phyloP scores from a whole-genome alignment of 2,329 filamentous ascomycete genomes.

The Trichoderma lentiforme region DNA sequence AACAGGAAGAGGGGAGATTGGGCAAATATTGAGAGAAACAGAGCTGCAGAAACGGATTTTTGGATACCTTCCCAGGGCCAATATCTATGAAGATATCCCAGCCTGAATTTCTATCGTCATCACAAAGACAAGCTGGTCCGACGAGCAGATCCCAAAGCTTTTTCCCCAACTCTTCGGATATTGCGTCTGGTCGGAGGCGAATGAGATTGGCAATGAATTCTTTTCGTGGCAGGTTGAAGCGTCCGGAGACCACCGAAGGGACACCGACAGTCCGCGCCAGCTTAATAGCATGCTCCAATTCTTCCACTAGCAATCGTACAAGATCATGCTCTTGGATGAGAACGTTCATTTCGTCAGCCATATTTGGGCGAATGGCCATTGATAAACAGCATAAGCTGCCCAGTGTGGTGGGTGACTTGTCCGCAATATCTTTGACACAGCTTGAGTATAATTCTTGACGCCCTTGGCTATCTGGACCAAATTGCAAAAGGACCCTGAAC shows the following conservation, averaged over 20 bases:
- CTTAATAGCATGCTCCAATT: slow-evolving; percentile 55
- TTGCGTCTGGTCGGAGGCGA: slow-evolving; percentile 55
- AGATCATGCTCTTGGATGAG: slow-evolving; percentile 61
- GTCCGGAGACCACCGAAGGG: slow-evolving; percentile 44
- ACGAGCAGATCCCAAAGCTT: slow-evolving; percentile 72
- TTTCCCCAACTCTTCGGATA: slow-evolving; percentile 59
- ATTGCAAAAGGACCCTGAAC: slow-evolving; percentile 57
- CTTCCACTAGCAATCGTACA: slow-evolving; percentile 59
- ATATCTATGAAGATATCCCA: slow-evolving; percentile 64
- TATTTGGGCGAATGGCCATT: slow-evolving; percentile 45
- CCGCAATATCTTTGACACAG: slow-evolving; percentile 66
- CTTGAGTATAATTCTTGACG: slow-evolving; percentile 61
- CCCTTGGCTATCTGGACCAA: slow-evolving; percentile 52
- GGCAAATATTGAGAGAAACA: slow-evolving; percentile 59
- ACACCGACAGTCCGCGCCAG: slow-evolving; percentile 35
- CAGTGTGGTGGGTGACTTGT: slow-evolving; percentile 60
- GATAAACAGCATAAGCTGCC: slow-evolving; percentile 69
- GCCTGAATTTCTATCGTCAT: slow-evolving; percentile 60
- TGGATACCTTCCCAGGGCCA: slow-evolving; percentile 39
- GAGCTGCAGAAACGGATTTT: slow-evolving; percentile 54
- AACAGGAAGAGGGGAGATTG: slow-evolving; percentile 52
- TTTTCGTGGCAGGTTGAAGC: slow-evolving; percentile 50
- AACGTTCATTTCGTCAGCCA: slow-evolving; percentile 51
- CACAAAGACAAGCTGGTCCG: slow-evolving; percentile 57
- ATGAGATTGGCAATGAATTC: slow-evolving; percentile 60